Evolutionary conservation across 1,139 yeast genomes (phyloP), one percentile per base, ranked within the genome.

Genomic region (Blastobotrys serpentis): DNA sequence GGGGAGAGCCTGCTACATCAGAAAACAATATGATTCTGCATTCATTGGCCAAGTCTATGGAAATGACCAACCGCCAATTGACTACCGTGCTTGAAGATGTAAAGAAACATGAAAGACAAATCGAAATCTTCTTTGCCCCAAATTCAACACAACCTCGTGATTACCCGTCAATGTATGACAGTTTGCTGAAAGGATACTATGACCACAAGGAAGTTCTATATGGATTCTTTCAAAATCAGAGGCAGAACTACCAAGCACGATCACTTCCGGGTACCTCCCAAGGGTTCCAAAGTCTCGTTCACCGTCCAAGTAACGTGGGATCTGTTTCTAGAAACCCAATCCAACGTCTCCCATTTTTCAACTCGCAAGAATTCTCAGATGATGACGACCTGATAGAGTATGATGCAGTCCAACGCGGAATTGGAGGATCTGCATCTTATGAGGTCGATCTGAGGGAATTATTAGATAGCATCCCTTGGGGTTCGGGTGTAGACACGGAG

Each of bases 401-500:
- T n/a, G n/a, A n/a, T n/a, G n/a, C n/a, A n/a, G n/a, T n/a, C n/a
- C n/a, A n/a, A n/a, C n/a, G n/a, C n/a, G n/a, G n/a, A n/a, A n/a
- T n/a, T n/a, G n/a, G n/a, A n/a, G 22, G 40, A 19, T 17, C 19
- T 36, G 16, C 19, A 17, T 18, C 40, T n/a, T 36, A 36, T 36
- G 40, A 36, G n/a, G 22, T 19, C 8, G 40, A 36, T 11, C n/a
- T 36, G 25, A 17, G 40, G n/a, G 40, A 36, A 17, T 14, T 36
- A 7, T 36, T 36, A 14, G 25, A 36, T 14, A 36, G 14, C 25
- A 36, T 36, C 19, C 40, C 40, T 4, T 36, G 40, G 40, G 22
- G 19, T 36, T 14, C 23, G 8, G 70, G 70, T 22, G 51, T 61
- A 4, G 55, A 49, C 16, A 61, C 66, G 8, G 78, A 75, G 46